phyloP scores from a whole-genome alignment of 2,329 filamentous ascomycete species.

The Ceratocystis cacaofunesta region DNA sequence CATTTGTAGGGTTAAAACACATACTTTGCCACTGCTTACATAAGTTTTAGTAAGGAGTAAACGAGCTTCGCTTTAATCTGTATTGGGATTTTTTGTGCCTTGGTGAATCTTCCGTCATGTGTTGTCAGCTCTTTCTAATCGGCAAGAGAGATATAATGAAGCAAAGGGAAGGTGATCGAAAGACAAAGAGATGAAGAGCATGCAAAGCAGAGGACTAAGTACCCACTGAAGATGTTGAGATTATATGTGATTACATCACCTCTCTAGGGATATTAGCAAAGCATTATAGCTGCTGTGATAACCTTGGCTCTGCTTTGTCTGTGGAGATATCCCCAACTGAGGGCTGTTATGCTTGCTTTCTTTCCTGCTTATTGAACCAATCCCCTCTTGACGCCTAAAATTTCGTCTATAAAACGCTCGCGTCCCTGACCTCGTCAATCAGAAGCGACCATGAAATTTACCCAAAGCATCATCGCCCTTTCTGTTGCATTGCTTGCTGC shows the following conservation, averaged over 20 bases:
- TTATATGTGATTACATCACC: background rate
- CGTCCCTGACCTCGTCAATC: background rate
- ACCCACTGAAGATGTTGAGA: background rate
- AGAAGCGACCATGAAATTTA: conserved; percentile 9
- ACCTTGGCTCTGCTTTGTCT: background rate
- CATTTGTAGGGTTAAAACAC: background rate
- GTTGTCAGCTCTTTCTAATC: conserved; percentile 17
- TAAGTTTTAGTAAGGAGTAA: background rate
- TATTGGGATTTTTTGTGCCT: background rate
- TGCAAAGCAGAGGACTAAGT: background rate
- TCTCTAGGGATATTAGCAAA: background rate
- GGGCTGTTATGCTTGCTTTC: too few relatives aligned
- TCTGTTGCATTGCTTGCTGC: conserved; percentile 10
- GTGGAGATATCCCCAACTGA: too few relatives aligned
- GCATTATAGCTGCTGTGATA: background rate
- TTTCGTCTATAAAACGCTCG: conserved; percentile 3
- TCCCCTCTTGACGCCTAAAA: background rate
- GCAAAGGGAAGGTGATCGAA: background rate
- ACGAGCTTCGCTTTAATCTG: background rate
- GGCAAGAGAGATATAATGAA: background rate
- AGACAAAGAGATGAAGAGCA: background rate
- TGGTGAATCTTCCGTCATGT: background rate
- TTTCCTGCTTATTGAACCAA: too few relatives aligned
- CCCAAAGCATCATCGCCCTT: conserved; percentile 4
- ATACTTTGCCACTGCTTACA: background rate